Percentiles rank a stretch among this genome's conserved stretches.
phyloP scores from a whole-genome alignment of 2,329 filamentous ascomycete species.

The Microthyrium microscopicum region DNA sequence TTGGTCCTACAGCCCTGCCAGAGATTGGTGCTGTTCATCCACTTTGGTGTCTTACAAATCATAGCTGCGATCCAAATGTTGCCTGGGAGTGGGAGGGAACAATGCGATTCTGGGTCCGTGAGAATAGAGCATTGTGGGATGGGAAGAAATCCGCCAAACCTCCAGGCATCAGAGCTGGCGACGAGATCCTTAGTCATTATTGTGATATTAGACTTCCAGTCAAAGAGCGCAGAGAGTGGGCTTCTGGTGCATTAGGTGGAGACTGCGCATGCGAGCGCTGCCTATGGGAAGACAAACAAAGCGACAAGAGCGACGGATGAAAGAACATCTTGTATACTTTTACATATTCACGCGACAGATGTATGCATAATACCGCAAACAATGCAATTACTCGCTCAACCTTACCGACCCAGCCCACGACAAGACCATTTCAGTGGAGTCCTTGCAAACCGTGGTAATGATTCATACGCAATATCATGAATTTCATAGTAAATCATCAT shows the following conservation, averaged over 20 bases:
- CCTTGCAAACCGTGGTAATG: too few relatives aligned
- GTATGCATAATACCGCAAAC: too few relatives aligned
- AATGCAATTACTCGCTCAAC: too few relatives aligned
- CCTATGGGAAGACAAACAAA: conserved; percentile 38
- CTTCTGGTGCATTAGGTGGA: conserved; percentile 70
- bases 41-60: conserved; percentile 91
- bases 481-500: too few relatives aligned
- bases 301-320: background rate
- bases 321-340: too few relatives aligned
- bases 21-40: conserved; percentile 90
- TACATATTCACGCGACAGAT: too few relatives aligned
- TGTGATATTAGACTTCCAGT: conserved; percentile 72
- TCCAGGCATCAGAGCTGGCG: conserved; percentile 54
- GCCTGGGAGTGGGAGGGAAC: conserved; percentile 80
- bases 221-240: conserved; percentile 73
- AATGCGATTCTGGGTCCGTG: conserved; percentile 49
- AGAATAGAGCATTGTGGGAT: conserved; percentile 13
- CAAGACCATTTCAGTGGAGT: too few relatives aligned
- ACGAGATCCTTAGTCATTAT: conserved; percentile 89
- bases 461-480: too few relatives aligned
- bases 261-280: conserved; percentile 78
- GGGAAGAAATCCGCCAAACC: conserved; percentile 13
- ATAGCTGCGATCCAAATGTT: conserved; percentile 90
- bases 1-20: conserved; percentile 54
- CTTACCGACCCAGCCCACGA: too few relatives aligned